Conservation (phyloP, 2,329 filamentous ascomycete genomes). For the Fusarium proliferatum region DNA sequence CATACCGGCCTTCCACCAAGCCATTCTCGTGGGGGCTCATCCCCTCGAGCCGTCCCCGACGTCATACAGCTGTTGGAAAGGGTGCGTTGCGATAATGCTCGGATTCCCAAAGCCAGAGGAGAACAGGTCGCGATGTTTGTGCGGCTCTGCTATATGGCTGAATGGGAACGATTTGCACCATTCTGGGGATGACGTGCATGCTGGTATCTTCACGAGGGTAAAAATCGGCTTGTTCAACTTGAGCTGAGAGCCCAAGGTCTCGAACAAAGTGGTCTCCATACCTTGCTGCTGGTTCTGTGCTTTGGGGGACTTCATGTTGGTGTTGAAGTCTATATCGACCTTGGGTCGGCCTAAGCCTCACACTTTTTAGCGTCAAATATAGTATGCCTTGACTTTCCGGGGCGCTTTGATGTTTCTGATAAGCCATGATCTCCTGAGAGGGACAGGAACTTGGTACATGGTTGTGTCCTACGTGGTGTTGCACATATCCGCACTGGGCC, state of each 20-base stretch:
- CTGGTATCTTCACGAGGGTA: not conserved
- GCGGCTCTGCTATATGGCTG: conserved; percentile 9
- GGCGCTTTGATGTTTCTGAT: not conserved
- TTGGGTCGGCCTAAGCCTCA: conserved; percentile 3
- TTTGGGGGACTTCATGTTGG: not conserved
- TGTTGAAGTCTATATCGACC: not conserved
- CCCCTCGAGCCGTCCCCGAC: not conserved
- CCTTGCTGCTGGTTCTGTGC: not conserved
- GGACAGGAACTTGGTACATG: not conserved
- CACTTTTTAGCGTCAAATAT: not conserved
- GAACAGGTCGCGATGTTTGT: not conserved
- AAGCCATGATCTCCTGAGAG: not conserved
- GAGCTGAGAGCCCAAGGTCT: not conserved
- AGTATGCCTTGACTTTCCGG: conserved; percentile 5
- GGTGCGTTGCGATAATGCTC: not conserved
- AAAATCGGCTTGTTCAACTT: not conserved
- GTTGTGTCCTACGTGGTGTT: not conserved
- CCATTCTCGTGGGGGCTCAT: conserved; percentile 26
- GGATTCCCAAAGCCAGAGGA: not conserved
- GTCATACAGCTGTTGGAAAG: conserved; percentile 11
- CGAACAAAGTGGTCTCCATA: not conserved
- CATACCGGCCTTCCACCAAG: conserved; percentile 12
- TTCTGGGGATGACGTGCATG: conserved; percentile 15
- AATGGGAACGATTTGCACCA: not conserved
- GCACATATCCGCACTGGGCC: too few relatives aligned